Base-by-base conservation (phyloP, 768 basidiomycete genomes). In the Phlegmacium glaucopus region DNA sequence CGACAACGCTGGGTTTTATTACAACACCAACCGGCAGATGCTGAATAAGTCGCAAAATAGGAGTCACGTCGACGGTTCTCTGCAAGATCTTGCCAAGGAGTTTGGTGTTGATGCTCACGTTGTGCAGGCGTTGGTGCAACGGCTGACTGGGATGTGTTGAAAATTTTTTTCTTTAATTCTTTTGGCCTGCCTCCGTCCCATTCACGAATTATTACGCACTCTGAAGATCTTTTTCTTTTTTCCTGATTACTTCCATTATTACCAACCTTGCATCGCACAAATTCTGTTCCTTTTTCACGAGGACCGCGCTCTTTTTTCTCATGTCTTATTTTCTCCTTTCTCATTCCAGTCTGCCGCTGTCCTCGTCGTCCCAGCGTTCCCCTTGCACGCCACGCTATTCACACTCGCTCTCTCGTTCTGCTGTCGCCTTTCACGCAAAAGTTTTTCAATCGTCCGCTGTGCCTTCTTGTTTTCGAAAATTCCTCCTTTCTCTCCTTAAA, bases 51-150 rank as follows among this genome's bases (percentile, higher is more conserved):
- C 55, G 34, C 44, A 38, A 44, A 48, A 51, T 52, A 44, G 42
- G 46, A 16, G 50, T 17, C 43, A 27, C 27, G 44, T 17, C 25
- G 46, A 42, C 35, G 57, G 53, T 42, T 47, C 73, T 58, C 45
- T 80, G 61, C 73, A 73, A 39, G 74, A 76, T 17, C 73, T 89
- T n/a, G 86, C 87, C 17, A 74, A 73, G 54, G 87, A 88, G 61
- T 87, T 87, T 50, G 86, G 86, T n/a, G 73, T 88, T 16, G 82
- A 86, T 45, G 70, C 85, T 27, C 74, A 81, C 36, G 60, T 87
- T 22, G 78, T 88, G 38, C 77, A 86, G 57, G 82, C 83, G 3
- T 74, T 87, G 38, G 81, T 78, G 34, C 80, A 84, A 51, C 75
- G 85, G 42, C 69, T 87, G 32, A 63, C 52, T 35, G 52, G 45